Evolutionary conservation across 2,329 filamentous ascomycete species (phyloP), one percentile per base, ranked within the genome.

Genomic region (Diaporthe ilicicola): DNA sequence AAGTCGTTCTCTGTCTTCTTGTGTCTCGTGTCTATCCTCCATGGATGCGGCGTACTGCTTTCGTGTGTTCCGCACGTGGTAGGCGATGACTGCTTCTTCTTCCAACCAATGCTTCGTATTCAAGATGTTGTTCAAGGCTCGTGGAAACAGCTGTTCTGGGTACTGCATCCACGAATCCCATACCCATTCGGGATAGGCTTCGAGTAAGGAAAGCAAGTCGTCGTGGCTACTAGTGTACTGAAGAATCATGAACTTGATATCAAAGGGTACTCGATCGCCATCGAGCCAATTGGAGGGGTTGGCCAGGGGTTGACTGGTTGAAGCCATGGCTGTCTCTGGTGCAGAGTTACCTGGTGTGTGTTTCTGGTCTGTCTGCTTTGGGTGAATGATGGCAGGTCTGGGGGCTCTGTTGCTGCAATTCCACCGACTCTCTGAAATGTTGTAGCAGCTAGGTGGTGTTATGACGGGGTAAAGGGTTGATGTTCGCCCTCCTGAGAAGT

Each of bases 101-200:
- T n/a, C n/a, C n/a, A n/a, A 5, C 12, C 2, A 50, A 0, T 0
- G 2, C 17, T 4, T 19, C 12, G 1, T 1, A n/a, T n/a, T 3
- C 0, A 64, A 8, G 19, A 34, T 13, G 8, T 37, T 37, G 5
- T 37, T 13, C 29, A 22, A 24, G 29, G 59, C 59, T 2, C 7
- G 42, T 17, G 1, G 42, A 1, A 46, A 48, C 0, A 62, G 29
- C 24, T 15, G 19, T 4, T 6, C 1, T 10, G 42, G 44, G 44
- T 50, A 64, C 3, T 2, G 12, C 19, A 17, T 7, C 42, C 42
- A 64, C 7, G 37, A 12, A 0, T 0, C 0, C 7, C 12, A 2
- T 1, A 50, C 29, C 59, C 59, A 64, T 4, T 19, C 13, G 34
- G 59, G 59, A 9, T 50, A 64, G n/a, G 44, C 59, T 27, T 13